These are phyloP conservation scores for Scenedesmus sp. DNA, from an alignment of 163 green algal species.

Conservation along the genomic window DNA sequence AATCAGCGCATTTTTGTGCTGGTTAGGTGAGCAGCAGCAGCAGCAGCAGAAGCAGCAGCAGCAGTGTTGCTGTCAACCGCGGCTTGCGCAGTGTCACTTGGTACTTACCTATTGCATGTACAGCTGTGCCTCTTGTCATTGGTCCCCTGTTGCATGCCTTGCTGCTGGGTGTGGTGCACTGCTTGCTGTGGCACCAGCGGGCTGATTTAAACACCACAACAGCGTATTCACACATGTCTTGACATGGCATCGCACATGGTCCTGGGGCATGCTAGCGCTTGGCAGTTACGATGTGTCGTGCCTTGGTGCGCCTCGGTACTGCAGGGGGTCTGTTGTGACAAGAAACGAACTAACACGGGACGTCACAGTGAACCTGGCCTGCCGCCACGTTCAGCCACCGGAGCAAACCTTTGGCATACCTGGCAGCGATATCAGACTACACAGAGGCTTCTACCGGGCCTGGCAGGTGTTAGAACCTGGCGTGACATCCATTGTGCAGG, in stretches of 20 bases:
- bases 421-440: background rate
- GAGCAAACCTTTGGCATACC: background rate
- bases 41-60: background rate
- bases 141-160: no score
- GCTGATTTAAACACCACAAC: no score
- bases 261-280: no score
- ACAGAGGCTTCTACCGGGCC: constrained; percentile 23
- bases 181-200: background rate
- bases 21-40: background rate
- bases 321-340: background rate
- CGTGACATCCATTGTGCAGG: background rate
- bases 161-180: background rate
- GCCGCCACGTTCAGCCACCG: background rate
- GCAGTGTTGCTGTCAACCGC: no score
- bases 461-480: constrained; percentile 20
- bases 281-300: no score
- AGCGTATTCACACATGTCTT: no score
- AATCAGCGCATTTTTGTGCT: constrained; percentile 21
- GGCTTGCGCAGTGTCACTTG: no score
- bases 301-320: background rate
- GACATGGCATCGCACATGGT: no score
- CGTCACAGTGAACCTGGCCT: constrained; percentile 31
- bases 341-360: background rate
- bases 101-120: no score
- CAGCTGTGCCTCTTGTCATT: no score